Evolutionary conservation across 768 basidiomycete species (phyloP).

Genomic region (Auricularia heimuer): DNA sequence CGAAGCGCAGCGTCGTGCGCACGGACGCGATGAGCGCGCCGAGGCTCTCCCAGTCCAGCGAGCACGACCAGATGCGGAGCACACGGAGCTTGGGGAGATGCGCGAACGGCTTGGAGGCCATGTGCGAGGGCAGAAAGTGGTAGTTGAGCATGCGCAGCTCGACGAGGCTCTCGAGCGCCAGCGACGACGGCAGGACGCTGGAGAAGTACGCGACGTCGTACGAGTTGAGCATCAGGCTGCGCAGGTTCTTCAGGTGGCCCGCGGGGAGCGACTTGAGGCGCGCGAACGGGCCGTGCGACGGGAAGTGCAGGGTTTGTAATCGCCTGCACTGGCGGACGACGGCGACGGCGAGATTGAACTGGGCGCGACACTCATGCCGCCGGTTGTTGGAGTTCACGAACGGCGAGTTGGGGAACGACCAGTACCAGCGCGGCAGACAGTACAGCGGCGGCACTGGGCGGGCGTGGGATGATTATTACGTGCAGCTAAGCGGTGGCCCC

Average conservation of each 20-base stretch:
- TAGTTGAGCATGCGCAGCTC: conserved; percentile 1
- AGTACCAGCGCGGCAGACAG: background rate
- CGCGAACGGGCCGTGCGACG: background rate
- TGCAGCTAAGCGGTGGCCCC: too few species aligned
- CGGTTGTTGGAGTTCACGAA: conserved; percentile 1
- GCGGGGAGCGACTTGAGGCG: background rate
- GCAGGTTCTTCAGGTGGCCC: background rate
- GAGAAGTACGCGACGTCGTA: conserved; percentile 1
- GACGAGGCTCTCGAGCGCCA: background rate
- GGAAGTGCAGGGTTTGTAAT: background rate
- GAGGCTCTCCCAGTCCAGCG: background rate
- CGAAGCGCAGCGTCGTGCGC: background rate
- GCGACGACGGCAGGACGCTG: background rate
- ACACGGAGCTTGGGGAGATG: background rate
- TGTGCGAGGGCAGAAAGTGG: background rate
- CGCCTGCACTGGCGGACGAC: background rate
- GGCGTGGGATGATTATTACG: too few species aligned
- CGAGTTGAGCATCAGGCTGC: background rate
- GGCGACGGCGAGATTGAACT: background rate
- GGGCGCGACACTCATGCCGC: background rate
- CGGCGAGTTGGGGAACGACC: background rate
- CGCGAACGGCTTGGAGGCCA: background rate
- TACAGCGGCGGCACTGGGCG: background rate
- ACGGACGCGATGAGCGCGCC: background rate
- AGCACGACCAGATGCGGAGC: background rate